phyloP scores from a whole-genome alignment of 78 protist species.

The Dictyostelium intermedium region DNA sequence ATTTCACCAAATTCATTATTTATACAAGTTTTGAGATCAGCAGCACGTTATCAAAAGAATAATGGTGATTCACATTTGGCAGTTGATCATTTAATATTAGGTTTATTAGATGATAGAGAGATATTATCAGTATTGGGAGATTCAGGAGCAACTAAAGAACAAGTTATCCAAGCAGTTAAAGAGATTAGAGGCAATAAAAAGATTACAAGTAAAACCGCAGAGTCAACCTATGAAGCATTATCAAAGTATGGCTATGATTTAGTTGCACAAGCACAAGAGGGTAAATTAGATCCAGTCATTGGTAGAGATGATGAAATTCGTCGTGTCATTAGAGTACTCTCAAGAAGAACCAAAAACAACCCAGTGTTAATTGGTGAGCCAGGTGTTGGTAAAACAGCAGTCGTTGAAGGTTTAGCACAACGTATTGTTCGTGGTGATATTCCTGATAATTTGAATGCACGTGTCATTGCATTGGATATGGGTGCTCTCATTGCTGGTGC shows the following conservation, averaged over 20 bases:
- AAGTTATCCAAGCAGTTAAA: conserved; percentile 62
- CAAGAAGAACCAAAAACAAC: conserved; percentile 96
- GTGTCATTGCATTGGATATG: conserved; percentile 96
- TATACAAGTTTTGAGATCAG: conserved; percentile 40
- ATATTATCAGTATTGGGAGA: conserved; percentile 52
- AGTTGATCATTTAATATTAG: conserved; percentile 71
- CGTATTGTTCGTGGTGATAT: conserved; percentile 97
- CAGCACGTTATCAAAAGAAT: conserved; percentile 71
- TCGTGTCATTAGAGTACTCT: conserved; percentile 86
- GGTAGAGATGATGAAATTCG: conserved; percentile 99
- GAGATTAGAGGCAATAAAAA: conserved; percentile 72
- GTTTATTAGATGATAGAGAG: conserved; percentile 49
- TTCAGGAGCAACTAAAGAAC: conserved; percentile 65
- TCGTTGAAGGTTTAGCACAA: conserved; percentile 99
- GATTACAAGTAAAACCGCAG: conserved; percentile 72
- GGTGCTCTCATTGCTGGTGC: conserved; percentile 99
- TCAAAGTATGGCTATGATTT: conserved; percentile 91
- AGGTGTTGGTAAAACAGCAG: conserved; percentile 96
- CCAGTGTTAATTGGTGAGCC: conserved; percentile 99
- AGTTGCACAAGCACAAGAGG: conserved; percentile 88
- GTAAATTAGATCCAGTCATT: conserved; percentile 98
- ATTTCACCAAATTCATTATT: conserved; percentile 59
- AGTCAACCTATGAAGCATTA: conserved; percentile 88
- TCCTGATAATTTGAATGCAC: conserved; percentile 91
- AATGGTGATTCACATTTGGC: conserved; percentile 83